These are phyloP conservation scores for Gossypium arboreum DNA, from an alignment of 345 rosid genomes.

Conservation along the genomic window DNA sequence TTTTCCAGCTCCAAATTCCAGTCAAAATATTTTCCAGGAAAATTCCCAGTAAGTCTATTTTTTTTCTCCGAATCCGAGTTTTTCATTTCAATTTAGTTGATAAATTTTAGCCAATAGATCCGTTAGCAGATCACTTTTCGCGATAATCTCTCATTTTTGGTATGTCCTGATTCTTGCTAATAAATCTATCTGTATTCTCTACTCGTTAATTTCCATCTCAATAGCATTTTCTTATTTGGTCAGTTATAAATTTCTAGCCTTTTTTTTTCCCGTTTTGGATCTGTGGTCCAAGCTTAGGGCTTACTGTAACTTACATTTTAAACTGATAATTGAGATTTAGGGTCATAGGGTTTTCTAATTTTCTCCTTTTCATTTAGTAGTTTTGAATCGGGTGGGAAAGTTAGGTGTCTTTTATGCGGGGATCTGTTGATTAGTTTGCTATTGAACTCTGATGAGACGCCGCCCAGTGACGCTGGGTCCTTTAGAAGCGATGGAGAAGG, in stretches of 20 bases:
- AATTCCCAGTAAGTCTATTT: not conserved
- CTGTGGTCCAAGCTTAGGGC: not conserved
- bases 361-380: not conserved
- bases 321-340: slow-evolving; percentile 8
- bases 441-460: slow-evolving; percentile 55
- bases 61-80: not conserved
- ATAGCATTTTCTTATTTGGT: not conserved
- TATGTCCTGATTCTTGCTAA: slow-evolving; percentile 7
- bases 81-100: not conserved
- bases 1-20: not conserved
- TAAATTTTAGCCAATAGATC: not conserved
- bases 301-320: not conserved
- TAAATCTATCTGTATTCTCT: not conserved
- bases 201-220: not conserved
- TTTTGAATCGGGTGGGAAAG: slow-evolving; percentile 19
- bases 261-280: not conserved
- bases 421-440: slow-evolving; percentile 10
- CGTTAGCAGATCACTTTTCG: slow-evolving; percentile 1
- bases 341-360: slow-evolving; percentile 5
- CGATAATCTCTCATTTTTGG: not conserved
- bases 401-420: slow-evolving; percentile 6
- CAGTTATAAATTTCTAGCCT: slow-evolving; percentile 1
- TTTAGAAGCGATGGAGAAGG: slow-evolving; percentile 55
- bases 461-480: slow-evolving; percentile 39
- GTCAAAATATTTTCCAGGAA: not conserved